Evolutionary conservation across 2,329 filamentous ascomycete species (phyloP).

Genomic region (Anthostomella pinea): DNA sequence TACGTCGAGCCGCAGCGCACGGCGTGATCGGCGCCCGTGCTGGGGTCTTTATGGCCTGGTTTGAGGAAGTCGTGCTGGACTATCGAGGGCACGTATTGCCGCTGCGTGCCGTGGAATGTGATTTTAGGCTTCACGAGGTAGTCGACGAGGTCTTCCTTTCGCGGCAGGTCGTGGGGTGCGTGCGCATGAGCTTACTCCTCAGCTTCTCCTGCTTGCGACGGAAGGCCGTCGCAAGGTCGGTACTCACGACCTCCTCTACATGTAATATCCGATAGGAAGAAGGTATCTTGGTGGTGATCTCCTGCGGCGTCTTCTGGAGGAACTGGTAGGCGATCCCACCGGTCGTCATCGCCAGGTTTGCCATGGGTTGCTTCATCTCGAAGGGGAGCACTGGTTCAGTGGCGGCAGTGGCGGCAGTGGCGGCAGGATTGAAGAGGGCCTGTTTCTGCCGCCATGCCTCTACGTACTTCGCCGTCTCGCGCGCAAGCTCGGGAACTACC

Average conservation of each 20-base stretch:
- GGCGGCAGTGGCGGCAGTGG: neutral
- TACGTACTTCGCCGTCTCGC: slow-evolving; percentile 8
- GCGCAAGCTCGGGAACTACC: slow-evolving; percentile 19
- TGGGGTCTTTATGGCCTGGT: slow-evolving; percentile 33
- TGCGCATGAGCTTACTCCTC: slow-evolving; percentile 4
- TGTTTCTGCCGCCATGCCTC: slow-evolving; percentile 6
- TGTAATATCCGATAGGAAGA: slow-evolving; percentile 35
- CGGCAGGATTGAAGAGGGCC: too few species aligned
- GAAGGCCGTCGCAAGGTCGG: slow-evolving; percentile 32
- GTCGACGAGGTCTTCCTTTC: slow-evolving; percentile 33
- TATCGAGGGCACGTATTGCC: slow-evolving; percentile 38
- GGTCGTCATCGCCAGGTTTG: slow-evolving; percentile 13
- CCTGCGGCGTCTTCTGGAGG: slow-evolving; percentile 30
- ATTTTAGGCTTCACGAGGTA: slow-evolving; percentile 34
- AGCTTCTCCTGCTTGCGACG: slow-evolving; percentile 19
- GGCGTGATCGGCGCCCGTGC: slow-evolving; percentile 22
- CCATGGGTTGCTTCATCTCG: slow-evolving; percentile 7
- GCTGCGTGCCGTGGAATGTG: slow-evolving; percentile 41
- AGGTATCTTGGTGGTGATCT: slow-evolving; percentile 33
- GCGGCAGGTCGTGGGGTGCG: neutral
- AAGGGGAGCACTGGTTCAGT: slow-evolving; percentile 7
- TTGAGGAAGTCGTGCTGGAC: slow-evolving; percentile 42
- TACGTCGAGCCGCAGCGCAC: slow-evolving; percentile 39
- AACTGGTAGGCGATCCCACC: slow-evolving; percentile 30
- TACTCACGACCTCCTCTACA: slow-evolving; percentile 37